A percentile compares a stretch with the other conserved stretches of the same genome.
Conservation (phyloP, 495 filamentous ascomycete species). For the Neurospora sp. region DNA sequence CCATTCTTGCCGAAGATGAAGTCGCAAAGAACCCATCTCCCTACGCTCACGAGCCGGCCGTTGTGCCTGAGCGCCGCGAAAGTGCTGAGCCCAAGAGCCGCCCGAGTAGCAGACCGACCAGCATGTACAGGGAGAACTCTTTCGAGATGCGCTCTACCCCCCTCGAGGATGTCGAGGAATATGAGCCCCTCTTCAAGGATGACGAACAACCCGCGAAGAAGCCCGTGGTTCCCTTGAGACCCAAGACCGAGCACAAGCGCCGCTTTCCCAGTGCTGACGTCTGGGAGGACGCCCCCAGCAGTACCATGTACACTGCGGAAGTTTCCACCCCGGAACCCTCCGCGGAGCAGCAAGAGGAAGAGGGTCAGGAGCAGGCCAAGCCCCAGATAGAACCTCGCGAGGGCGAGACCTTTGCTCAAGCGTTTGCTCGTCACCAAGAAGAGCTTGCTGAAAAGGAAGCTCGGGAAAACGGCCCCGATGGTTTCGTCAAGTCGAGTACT, state of each 20-base stretch:
- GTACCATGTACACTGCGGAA: slow-evolving; percentile 69
- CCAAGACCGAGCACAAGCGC: slow-evolving; percentile 53
- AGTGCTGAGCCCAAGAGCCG: slow-evolving; percentile 52
- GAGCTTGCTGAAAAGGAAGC: slow-evolving; percentile 43
- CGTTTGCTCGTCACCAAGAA: slow-evolving; percentile 44
- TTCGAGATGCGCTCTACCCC: slow-evolving; percentile 52
- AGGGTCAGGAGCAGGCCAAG: slow-evolving; percentile 23
- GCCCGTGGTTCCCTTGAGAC: slow-evolving; percentile 32
- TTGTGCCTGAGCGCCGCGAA: slow-evolving; percentile 54
- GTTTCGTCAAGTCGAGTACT: slow-evolving; percentile 24
- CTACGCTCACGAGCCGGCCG: slow-evolving; percentile 49
- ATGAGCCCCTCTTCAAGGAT: slow-evolving; percentile 90
- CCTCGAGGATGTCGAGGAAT: slow-evolving; percentile 84
- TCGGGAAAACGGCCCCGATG: slow-evolving; percentile 22
- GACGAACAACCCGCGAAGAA: slow-evolving; percentile 48
- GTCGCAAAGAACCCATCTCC: slow-evolving; percentile 61
- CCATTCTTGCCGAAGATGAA: slow-evolving; percentile 89
- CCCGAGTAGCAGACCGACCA: slow-evolving; percentile 61
- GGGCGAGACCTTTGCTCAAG: slow-evolving; percentile 40
- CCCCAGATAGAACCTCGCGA: slow-evolving; percentile 20
- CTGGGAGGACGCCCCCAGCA: slow-evolving; percentile 94
- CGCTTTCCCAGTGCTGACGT: slow-evolving; percentile 90
- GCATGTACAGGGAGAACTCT: slow-evolving; percentile 34
- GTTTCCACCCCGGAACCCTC: slow-evolving; percentile 69
- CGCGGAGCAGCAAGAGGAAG: slow-evolving; percentile 45